These are phyloP conservation scores for Elongisporangium anandrum DNA, from an alignment of 352 stramenopile genomes.

Conservation along the genomic window DNA sequence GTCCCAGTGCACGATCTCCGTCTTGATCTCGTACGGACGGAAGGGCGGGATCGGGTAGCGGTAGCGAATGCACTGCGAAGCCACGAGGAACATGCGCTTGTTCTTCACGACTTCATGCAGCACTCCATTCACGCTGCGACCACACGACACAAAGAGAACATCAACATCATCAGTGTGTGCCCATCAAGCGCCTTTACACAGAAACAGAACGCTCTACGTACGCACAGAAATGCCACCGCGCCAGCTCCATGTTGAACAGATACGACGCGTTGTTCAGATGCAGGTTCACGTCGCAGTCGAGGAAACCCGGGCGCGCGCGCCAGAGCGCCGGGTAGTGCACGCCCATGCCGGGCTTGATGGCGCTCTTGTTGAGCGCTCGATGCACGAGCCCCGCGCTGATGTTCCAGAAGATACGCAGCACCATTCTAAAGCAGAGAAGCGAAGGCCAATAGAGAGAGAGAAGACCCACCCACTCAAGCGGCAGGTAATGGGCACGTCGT, in stretches of 20 bases:
- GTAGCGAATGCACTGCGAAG: conserved; percentile 54
- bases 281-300: conserved; percentile 80
- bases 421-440: conserved; percentile 24
- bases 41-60: conserved; percentile 55
- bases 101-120: conserved; percentile 46
- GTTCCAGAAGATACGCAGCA: conserved; percentile 76
- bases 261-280: conserved; percentile 84
- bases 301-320: conserved; percentile 55
- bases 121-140: conserved; percentile 36
- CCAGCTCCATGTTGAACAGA: conserved; percentile 80
- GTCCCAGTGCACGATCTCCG: conserved; percentile 43
- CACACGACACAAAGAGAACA: conserved; percentile 1
- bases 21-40: conserved; percentile 49
- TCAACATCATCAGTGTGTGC: background rate
- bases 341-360: conserved; percentile 50
- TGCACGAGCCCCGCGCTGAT: conserved; percentile 56
- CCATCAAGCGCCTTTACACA: background rate
- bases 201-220: conserved; percentile 18
- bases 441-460: background rate
- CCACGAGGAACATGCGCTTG: conserved; percentile 48
- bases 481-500: background rate
- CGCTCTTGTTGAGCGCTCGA: conserved; percentile 47
- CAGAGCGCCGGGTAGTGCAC: conserved; percentile 69
- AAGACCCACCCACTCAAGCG: no score
- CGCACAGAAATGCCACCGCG: conserved; percentile 74